A percentile compares a stretch with the other conserved stretches of the same genome.
Evolutionary conservation across 306 rosid genomes (phyloP).

Genomic region (Vigna mungo): DNA sequence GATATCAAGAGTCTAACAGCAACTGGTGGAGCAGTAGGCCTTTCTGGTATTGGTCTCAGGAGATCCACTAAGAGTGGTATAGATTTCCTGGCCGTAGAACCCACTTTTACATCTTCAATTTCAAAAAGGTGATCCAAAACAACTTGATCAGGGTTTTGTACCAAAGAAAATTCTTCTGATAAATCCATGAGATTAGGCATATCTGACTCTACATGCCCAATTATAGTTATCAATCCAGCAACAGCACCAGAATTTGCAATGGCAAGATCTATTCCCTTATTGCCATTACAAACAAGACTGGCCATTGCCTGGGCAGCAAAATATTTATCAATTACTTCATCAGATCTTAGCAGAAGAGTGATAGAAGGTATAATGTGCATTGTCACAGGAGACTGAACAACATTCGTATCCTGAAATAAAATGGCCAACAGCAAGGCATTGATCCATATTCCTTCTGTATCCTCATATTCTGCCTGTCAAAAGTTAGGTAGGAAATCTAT

Average conservation of each 20-base stretch:
- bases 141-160: constrained; percentile 85
- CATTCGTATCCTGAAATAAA: constrained; percentile 81
- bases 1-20: constrained; percentile 86
- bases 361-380: constrained; percentile 82
- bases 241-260: constrained; percentile 94
- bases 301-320: constrained; percentile 97
- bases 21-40: constrained; percentile 92
- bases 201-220: constrained; percentile 81
- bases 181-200: constrained; percentile 75
- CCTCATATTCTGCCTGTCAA: constrained; percentile 87
- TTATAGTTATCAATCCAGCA: constrained; percentile 76
- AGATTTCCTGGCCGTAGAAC: constrained; percentile 85
- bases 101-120: constrained; percentile 85
- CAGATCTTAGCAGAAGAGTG: constrained; percentile 81
- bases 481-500: constrained; percentile 10
- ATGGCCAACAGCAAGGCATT: constrained; percentile 83
- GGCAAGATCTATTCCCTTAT: constrained; percentile 79
- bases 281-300: constrained; percentile 84
- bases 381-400: constrained; percentile 67
- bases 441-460: constrained; percentile 90
- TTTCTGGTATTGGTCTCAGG: constrained; percentile 91
- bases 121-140: constrained; percentile 85
- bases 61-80: constrained; percentile 96
- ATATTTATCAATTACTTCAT: constrained; percentile 80
- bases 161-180: constrained; percentile 83